Base-by-base conservation (phyloP, 2,329 filamentous ascomycete genomes). In the Neoscytalidium dimidiatum region DNA sequence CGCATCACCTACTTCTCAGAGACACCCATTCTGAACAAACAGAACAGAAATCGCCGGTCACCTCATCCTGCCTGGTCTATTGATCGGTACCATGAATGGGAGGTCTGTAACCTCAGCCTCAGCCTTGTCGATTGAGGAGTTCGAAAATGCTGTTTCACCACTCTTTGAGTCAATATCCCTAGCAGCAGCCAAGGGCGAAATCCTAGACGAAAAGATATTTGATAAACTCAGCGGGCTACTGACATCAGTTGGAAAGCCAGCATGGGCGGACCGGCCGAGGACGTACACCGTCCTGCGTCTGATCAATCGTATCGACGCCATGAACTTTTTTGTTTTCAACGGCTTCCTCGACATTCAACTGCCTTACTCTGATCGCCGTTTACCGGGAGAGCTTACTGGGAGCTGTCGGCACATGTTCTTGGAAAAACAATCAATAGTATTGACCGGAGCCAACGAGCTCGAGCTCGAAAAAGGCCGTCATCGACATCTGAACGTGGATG, bases 251-350 rank as follows among this genome's bases (percentile, higher is more conserved):
- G 49, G 49, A 9, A 52, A 52, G n/a, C 28, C 1, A 6, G 17
- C 19, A 61, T 71, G 69, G 70, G 67, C 66, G 46, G 65, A 68
- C 29, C 62, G 69, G 2, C 73, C 73, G 5, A 66, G 72, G 49
- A 68, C 69, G 46, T 75, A 74, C 63, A 69, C 68, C 23, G 67
- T 74, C 19, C 68, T 76, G 31, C 70, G 71, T 11, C 67, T 56
- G 28, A 73, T 75, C 26, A 64, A 66, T 43, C 56, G 64, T 26
- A 51, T 73, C 9, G 33, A 72, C n/a, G 29, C 49, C 19, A 52
- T 35, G 49, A 23, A 33, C 17, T 14, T 8, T n/a, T 52, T 52
- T 11, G 17, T 71, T 17, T 64, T 75, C 7, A 68, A 73, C 23
- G 53, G 52, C 7, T 65, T 75, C 46, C 57, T 74, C 23, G 68